A percentile compares a stretch with the other conserved stretches of the same genome.
Conservation (phyloP, 2,329 filamentous ascomycete genomes). For the Pseudogymnoascus sp. region DNA sequence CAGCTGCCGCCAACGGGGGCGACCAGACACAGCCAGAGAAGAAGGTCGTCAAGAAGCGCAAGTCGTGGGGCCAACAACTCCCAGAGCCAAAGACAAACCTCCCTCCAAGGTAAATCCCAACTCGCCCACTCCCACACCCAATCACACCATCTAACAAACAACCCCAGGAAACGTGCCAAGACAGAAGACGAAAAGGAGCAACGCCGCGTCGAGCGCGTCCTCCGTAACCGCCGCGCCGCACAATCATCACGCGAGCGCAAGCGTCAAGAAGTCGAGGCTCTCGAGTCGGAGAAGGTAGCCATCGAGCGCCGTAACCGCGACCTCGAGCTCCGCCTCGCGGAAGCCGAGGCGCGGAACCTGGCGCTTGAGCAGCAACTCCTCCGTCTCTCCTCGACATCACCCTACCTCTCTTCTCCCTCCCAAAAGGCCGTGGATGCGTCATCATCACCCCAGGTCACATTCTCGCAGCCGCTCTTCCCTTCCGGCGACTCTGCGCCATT, state of each 20-base stretch:
- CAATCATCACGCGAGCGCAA: conserved; percentile 79
- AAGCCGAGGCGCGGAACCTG: conserved; percentile 24
- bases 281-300: conserved; percentile 56
- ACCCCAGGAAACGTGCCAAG: conserved; percentile 81
- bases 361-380: conserved; percentile 28
- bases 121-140: conserved; percentile 9
- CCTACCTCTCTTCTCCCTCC: conserved; percentile 32
- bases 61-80: conserved; percentile 97
- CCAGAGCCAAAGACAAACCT: conserved; percentile 95
- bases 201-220: conserved; percentile 90
- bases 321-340: conserved; percentile 52
- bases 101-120: conserved; percentile 61
- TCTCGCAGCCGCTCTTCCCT: conserved; percentile 52
- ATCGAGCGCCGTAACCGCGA: conserved; percentile 66
- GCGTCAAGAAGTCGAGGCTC: conserved; percentile 68
- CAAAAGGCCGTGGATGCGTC: conserved; percentile 7
- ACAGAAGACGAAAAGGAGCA: conserved; percentile 99
- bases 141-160: conserved; percentile 27
- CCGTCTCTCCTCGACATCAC: conserved; percentile 37
- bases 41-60: conserved; percentile 84
- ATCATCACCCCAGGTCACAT: conserved; percentile 38
- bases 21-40: conserved; percentile 40
- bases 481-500: conserved; percentile 31
- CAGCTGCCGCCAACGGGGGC: conserved; percentile 21
- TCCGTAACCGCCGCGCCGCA: conserved; percentile 89